Conservation (phyloP, 2,329 filamentous ascomycete species). For the Clonostachys rosea region DNA sequence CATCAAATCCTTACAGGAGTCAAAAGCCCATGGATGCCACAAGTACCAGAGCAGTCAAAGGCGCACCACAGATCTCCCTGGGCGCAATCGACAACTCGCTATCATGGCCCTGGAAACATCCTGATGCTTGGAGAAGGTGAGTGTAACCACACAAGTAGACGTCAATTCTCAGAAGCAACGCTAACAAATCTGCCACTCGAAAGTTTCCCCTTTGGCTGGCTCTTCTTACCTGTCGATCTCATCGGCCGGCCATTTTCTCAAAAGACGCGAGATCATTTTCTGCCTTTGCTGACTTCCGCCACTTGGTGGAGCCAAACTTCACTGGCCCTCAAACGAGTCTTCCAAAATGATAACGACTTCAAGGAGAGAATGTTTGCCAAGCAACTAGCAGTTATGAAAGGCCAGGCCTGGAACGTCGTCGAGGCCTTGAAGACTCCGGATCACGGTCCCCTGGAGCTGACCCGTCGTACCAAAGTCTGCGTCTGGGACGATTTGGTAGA, state of each 20-base stretch:
- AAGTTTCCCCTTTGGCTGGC: constrained; percentile 97
- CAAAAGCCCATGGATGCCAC: constrained; percentile 82
- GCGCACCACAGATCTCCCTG: constrained; percentile 62
- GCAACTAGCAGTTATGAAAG: constrained; percentile 98
- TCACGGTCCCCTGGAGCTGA: constrained; percentile 90
- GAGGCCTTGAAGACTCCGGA: constrained; percentile 91
- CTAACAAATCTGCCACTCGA: neutral
- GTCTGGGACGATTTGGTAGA: constrained; percentile 99
- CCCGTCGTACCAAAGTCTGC: constrained; percentile 82
- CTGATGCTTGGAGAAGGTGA: constrained; percentile 73
- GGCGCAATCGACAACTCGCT: constrained; percentile 97
- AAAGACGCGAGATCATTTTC: constrained; percentile 87
- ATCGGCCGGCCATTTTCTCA: constrained; percentile 96
- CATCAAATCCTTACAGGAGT: constrained; percentile 65
- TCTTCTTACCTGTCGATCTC: constrained; percentile 92
- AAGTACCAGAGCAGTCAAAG: constrained; percentile 37
- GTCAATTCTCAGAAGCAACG: neutral
- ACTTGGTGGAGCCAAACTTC: constrained; percentile 97
- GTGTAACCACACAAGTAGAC: constrained; percentile 1
- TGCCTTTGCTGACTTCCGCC: constrained; percentile 91
- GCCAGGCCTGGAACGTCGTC: constrained; percentile 98
- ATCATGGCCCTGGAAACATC: constrained; percentile 99
- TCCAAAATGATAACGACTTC: constrained; percentile 90
- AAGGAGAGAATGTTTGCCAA: constrained; percentile 99
- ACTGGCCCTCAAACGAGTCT: constrained; percentile 77